Evolutionary conservation across 176 grass and related monocot genomes (phyloP), one percentile per base, ranked within the genome.

Genomic region (Cymbopogon citratus): DNA sequence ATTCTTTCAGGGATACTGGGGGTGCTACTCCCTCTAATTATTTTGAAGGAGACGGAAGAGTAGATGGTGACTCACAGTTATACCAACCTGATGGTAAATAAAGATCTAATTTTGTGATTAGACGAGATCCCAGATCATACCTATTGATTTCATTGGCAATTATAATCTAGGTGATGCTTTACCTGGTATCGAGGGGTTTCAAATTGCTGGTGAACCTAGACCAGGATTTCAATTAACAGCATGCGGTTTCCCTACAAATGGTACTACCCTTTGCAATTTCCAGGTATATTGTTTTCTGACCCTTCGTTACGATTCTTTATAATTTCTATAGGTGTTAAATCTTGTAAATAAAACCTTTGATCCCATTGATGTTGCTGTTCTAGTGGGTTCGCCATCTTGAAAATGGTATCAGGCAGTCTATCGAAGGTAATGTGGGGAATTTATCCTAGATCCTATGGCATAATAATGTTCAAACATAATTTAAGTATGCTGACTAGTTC

Each of bases 191-290:
- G 92, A 95, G 54, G 79, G 68, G 7, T 99, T 99, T 84, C 96
- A 95, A 91, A 99, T 99, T 87, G 67, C 41, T 73, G 96, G 92
- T 38, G 85, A 93, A 18, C 85, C 92, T 81, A 86, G 18, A 75
- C 92, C 91, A 65, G 92, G 92, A 71, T 83, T 11, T 41, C 82
- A 19, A 52, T 82, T 99, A 81, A 89, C 3, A 67, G 96, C 92
- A 63, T 90, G 90, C 83, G 96, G 96, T 69, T 93, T 81, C 74
- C 89, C 92, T 65, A 88, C 73, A 73, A 95, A 99, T 83, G 96
- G 96, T 67, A 99, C 96, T 60, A 99, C 92, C 56, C 92, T 95
- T 79, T 99, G 91, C 65, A 90, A 91, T 90, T 99, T 99, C 83
- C 96, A 99, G 92, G 96, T 99, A 86, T 67, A 38, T 67, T 39